These are phyloP conservation scores for Aspergillus eucalypticola DNA, from an alignment of 2,329 filamentous ascomycete species.

Conservation along the genomic window DNA sequence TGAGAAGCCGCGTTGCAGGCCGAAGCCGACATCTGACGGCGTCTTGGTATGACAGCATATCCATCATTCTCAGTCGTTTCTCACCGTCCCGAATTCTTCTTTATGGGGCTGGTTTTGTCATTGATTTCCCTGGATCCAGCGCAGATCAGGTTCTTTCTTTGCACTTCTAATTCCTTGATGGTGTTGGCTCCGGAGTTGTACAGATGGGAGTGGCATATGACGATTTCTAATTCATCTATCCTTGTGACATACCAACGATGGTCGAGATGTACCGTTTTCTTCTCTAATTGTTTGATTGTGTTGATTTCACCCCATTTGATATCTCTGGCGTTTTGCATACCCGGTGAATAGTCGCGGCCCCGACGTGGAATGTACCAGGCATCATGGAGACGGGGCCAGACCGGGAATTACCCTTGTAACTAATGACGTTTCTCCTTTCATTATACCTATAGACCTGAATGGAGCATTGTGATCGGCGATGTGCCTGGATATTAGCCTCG, in stretches of 20 bases:
- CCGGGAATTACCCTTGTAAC: conserved; percentile 1
- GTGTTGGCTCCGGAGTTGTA: conserved; percentile 25
- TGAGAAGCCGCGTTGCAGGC: neutral
- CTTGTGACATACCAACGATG: conserved; percentile 17
- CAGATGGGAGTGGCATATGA: conserved; percentile 24
- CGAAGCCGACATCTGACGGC: neutral
- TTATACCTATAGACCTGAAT: conserved; percentile 10
- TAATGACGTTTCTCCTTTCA: conserved; percentile 7
- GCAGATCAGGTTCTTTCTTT: conserved; percentile 7
- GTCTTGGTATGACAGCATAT: neutral
- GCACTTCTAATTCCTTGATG: conserved; percentile 8
- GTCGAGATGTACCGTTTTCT: conserved; percentile 15
- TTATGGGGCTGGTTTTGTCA: conserved; percentile 10
- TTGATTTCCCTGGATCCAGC: conserved; percentile 15
- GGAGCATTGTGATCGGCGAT: neutral
- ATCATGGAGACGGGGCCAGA: conserved; percentile 1
- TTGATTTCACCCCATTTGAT: conserved; percentile 2
- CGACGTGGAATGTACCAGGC: conserved; percentile 8
- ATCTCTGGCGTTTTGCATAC: conserved; percentile 20
- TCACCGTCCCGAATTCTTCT: neutral
- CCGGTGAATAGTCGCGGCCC: conserved; percentile 15
- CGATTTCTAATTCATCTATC: conserved; percentile 20
- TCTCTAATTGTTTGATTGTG: conserved; percentile 1
- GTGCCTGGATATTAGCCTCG: neutral
- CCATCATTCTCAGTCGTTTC: neutral